Evolutionary conservation across 169 alveolate species (phyloP).

Genomic region (Condylostoma magnum): DNA sequence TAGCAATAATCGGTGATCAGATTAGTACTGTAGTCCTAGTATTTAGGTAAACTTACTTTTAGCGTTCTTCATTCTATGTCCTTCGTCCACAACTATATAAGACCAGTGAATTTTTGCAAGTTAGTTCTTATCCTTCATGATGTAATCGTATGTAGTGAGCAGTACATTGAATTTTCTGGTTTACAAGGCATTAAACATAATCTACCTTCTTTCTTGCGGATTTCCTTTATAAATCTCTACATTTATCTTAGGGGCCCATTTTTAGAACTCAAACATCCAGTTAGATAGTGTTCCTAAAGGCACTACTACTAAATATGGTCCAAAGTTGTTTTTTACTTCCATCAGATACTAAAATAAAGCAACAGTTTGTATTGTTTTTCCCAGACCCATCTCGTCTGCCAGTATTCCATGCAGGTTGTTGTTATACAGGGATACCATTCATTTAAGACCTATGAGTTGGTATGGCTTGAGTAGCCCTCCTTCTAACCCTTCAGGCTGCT

Average conservation of each 20-base stretch:
- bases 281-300: constrained; percentile 94
- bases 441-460: constrained; percentile 91
- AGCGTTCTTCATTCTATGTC: constrained; percentile 94
- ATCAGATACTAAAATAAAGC: constrained; percentile 90
- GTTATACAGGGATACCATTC: constrained; percentile 94
- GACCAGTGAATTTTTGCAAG: constrained; percentile 87
- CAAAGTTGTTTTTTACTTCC: constrained; percentile 90
- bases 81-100: constrained; percentile 94
- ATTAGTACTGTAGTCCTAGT: constrained; percentile 71
- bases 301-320: constrained; percentile 94
- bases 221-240: constrained; percentile 77
- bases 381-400: constrained; percentile 99
- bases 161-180: constrained; percentile 77
- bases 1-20: constrained; percentile 85
- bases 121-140: constrained; percentile 75
- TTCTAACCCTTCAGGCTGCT: constrained; percentile 87
- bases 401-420: constrained; percentile 94
- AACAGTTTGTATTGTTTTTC: constrained; percentile 96
- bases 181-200: constrained; percentile 51
- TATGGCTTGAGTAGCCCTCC: constrained; percentile 89
- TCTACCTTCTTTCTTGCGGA: constrained; percentile 57
- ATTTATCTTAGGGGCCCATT: constrained; percentile 94
- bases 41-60: constrained; percentile 87
- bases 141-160: constrained; percentile 85
- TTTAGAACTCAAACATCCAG: constrained; percentile 92